Percentiles rank a stretch among this genome's conserved stretches.
Evolutionary conservation across 768 basidiomycete species (phyloP).

Genomic region (Clitopilus hobsonii): DNA sequence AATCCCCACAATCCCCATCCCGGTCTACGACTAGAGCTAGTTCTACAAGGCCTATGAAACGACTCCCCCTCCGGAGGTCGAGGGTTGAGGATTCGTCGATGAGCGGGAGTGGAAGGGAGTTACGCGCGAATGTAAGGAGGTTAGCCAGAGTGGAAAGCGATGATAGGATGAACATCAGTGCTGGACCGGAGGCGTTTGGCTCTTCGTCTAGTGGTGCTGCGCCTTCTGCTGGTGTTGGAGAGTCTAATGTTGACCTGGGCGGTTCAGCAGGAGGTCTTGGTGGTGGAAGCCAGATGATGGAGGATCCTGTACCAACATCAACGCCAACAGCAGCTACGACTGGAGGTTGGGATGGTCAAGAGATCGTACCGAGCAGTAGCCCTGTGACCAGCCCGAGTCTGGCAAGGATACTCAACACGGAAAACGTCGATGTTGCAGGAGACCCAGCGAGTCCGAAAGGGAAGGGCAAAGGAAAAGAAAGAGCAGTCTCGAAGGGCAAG

Average conservation of each 20-base stretch:
- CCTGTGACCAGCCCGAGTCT: conserved; percentile 19
- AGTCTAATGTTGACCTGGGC: not conserved
- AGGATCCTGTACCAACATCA: not conserved
- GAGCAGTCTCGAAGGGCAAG: not conserved
- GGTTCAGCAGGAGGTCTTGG: not conserved
- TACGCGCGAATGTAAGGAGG: not conserved
- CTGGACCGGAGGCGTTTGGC: not conserved
- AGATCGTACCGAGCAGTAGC: not conserved
- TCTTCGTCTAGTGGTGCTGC: not conserved
- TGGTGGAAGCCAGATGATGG: not conserved
- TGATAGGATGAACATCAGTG: not conserved
- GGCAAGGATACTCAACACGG: conserved; percentile 16
- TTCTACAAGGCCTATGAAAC: not conserved
- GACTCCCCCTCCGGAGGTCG: too few relatives aligned
- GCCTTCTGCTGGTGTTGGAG: not conserved
- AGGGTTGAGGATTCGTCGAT: not conserved
- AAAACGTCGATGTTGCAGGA: conserved; percentile 7
- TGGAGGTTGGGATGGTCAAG: not conserved
- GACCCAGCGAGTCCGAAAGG: not conserved
- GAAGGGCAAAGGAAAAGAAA: conserved; percentile 4
- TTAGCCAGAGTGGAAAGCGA: not conserved
- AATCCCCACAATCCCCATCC: not conserved
- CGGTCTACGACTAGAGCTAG: not conserved
- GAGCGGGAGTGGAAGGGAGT: not conserved
- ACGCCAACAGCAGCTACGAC: not conserved